Percentiles rank a stretch among this genome's conserved stretches.
phyloP scores from a whole-genome alignment of 805 yeast genomes.

The Schwanniomyces pseudopolymorphus region DNA sequence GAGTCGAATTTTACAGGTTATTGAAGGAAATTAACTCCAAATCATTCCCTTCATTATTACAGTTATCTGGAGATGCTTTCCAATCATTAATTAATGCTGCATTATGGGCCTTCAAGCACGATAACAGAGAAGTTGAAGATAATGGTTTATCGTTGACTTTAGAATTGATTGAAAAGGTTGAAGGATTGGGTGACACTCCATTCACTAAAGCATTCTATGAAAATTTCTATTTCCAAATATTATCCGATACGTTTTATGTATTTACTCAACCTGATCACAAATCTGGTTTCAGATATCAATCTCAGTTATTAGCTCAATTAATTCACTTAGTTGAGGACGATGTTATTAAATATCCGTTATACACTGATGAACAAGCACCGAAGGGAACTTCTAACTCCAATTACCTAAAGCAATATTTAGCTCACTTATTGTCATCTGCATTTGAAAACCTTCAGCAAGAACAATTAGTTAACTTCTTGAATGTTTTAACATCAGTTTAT shows the following conservation, averaged over 20 bases:
- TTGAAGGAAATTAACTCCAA: constrained; percentile 83
- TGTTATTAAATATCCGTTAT: constrained; percentile 74
- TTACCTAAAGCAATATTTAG: constrained; percentile 77
- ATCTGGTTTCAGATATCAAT: constrained; percentile 89
- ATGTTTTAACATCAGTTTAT: constrained; percentile 71
- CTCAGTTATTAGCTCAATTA: constrained; percentile 79
- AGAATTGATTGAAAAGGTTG: constrained; percentile 83
- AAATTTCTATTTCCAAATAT: constrained; percentile 82
- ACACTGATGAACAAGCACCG: constrained; percentile 77
- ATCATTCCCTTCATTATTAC: constrained; percentile 81
- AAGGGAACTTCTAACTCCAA: constrained; percentile 79
- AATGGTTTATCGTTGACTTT: constrained; percentile 82
- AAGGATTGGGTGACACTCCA: constrained; percentile 64
- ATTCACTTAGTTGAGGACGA: constrained; percentile 79
- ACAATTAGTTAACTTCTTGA: constrained; percentile 79
- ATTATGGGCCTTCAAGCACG: constrained; percentile 97
- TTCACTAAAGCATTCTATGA: constrained; percentile 86
- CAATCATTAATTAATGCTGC: constrained; percentile 90
- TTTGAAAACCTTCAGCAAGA: constrained; percentile 86
- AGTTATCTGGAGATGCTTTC: constrained; percentile 90
- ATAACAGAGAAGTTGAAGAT: constrained; percentile 94
- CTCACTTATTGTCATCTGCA: constrained; percentile 79
- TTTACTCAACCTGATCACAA: constrained; percentile 97
- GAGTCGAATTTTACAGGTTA: constrained; percentile 92
- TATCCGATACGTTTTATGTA: constrained; percentile 90